These are phyloP conservation scores for Globisporangium takayamanum DNA, from an alignment of 352 stramenopile species.

Conservation along the genomic window DNA sequence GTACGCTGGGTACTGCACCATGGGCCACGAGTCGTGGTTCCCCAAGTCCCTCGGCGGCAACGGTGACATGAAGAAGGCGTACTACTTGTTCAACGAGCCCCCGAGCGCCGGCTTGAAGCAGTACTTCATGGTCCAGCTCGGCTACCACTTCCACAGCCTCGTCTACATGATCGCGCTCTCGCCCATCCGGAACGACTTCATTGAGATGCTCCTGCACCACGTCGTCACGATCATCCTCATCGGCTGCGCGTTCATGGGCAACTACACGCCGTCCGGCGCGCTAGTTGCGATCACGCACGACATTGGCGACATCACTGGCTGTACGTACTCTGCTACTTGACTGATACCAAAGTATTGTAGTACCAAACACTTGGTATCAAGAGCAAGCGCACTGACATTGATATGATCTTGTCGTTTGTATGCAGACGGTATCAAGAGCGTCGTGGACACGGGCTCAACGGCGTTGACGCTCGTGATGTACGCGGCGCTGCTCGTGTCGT, in stretches of 20 bases:
- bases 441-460: slow-evolving; percentile 48
- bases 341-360: too few species aligned
- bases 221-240: slow-evolving; percentile 51
- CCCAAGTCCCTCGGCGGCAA: slow-evolving; percentile 28
- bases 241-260: slow-evolving; percentile 32
- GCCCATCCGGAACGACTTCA: slow-evolving; percentile 49
- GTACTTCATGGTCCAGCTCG: slow-evolving; percentile 51
- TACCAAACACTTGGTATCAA: neutral
- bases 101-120: slow-evolving; percentile 30
- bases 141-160: slow-evolving; percentile 49
- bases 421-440: slow-evolving; percentile 58
- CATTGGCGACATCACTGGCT: slow-evolving; percentile 43
- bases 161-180: slow-evolving; percentile 51
- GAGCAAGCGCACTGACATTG: neutral
- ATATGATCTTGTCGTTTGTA: too few species aligned
- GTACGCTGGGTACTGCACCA: slow-evolving; percentile 28
- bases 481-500: slow-evolving; percentile 25
- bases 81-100: slow-evolving; percentile 23
- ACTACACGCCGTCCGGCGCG: slow-evolving; percentile 36
- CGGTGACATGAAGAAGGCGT: slow-evolving; percentile 26
- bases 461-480: slow-evolving; percentile 29
- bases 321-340: slow-evolving; percentile 18
- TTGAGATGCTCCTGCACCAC: slow-evolving; percentile 57
- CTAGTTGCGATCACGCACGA: slow-evolving; percentile 50
- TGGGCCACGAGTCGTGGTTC: slow-evolving; percentile 41